Base-by-base conservation (phyloP, 768 basidiomycete species). In the Xanthoconium stramineum region DNA sequence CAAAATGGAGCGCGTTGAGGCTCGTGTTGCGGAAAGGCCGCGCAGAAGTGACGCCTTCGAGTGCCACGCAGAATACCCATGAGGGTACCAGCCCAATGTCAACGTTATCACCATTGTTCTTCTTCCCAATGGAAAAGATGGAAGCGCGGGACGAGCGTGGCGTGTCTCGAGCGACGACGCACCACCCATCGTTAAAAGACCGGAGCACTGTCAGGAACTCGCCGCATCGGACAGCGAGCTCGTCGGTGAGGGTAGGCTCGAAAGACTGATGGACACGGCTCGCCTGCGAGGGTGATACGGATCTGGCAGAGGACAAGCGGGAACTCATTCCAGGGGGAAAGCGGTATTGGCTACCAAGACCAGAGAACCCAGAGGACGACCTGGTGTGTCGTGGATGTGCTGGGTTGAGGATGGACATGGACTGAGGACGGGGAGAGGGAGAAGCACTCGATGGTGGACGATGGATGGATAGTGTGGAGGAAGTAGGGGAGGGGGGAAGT, bases 151-250 rank as follows among this genome's bases (percentile, higher is more conserved):
- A 78, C 60, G 76, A 76, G 61, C 28, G 70, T 65, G 56, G 60
- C 57, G 44, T 67, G 57, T 85, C 81, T 30, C 86, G 76, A 19
- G 81, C 83, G 50, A 88, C 85, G 50, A 88, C 76, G 61, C 86
- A 89, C 89, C 89, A 92, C 2, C 88, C 89, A 55, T 91, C 89
- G 56, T 91, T 86, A 62, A 84, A 88, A 6, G 82, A 82, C 57
- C 82, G 81, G 4, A 89, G 75, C 30, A 90, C 71, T 1, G 79
- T 80, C 40, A 91, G 71, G 36, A 74, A 74, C 66, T 92, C 88
- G 38, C 86, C 85, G 13, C 77, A 63, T 35, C 63, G 66, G 19
- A 88, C 56, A 35, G 83, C 72, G 29, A 91, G 75, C 66, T 92
- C 89, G 69, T 92, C 89, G 0, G 88, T 85, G 3, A 91, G 81